Evolutionary conservation across 257 asterid species (phyloP), one percentile per base, ranked within the genome.

Genomic region (Solanum rostratum): DNA sequence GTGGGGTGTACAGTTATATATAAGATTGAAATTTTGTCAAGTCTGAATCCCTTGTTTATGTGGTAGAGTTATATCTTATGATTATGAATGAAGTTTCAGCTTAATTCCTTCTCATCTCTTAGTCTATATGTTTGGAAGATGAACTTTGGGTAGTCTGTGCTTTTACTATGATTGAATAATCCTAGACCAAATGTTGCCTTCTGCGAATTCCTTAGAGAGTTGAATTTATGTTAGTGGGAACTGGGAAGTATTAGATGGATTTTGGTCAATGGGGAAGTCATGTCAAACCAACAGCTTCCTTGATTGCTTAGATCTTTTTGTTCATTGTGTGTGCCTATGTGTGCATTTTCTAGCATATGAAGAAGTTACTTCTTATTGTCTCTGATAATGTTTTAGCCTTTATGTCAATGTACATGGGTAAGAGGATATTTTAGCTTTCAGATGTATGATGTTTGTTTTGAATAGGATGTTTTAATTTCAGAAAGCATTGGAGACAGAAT

Each of bases 401-500:
- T 15, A 22, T 73, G 22, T 73, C n/a, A 43, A 71, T 71, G 52
- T n/a, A 22, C n/a, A 73, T 45, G 80, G 57, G 33, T 73, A 73
- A 41, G 79, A 70, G 33, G 53, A 11, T 66, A 22, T 68, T 83
- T 63, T 50, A 73, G 59, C 81, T 62, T 66, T 73, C 68, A 63
- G 85, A 30, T 83, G 59, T 66, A 62, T 52, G 55, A 24, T 74
- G 66, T 62, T 37, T 68, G 70, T 49, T 85, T 50, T 76, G 49
- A 50, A 30, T 68, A 55, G 43, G 45, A n/a, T 59, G 9, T 37
- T 84, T 84, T 79, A 79, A 78, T 83, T 84, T 71, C 95, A 95
- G 99, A 90, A 66, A 90, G 39, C 87, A 80, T 85, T 90, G 81
- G 98, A 96, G 79, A 86, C 91, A 2, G 98, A 96, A 65, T 96